A percentile compares a stretch with the other conserved stretches of the same genome.
Evolutionary conservation across 1,139 yeast genomes (phyloP).

Genomic region (Insectozyma bohioensis): DNA sequence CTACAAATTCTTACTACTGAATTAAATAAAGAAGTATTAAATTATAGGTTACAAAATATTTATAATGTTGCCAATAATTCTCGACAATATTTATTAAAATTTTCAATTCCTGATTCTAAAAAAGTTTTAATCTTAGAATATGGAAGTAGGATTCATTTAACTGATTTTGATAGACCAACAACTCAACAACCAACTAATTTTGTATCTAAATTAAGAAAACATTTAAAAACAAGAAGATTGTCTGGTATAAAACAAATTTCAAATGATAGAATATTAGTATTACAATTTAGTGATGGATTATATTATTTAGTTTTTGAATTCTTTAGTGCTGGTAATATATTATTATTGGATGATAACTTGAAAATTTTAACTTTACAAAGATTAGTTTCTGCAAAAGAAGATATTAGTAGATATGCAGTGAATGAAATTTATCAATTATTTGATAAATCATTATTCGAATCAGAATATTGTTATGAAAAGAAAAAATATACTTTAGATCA

Average conservation of each 20-base stretch:
- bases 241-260: constrained; percentile 72
- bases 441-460: constrained; percentile 30
- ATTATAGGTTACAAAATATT: constrained; percentile 78
- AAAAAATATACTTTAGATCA: constrained; percentile 28
- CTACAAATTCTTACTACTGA: constrained; percentile 71
- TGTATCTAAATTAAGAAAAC: constrained; percentile 83
- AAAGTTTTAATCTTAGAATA: constrained; percentile 76
- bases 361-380: constrained; percentile 76
- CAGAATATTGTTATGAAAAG: constrained; percentile 6
- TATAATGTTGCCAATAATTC: constrained; percentile 75
- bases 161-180: constrained; percentile 78
- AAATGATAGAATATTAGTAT: constrained; percentile 74
- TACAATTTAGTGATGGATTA: constrained; percentile 79
- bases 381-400: constrained; percentile 70
- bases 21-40: constrained; percentile 52
- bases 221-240: constrained; percentile 75
- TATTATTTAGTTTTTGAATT: constrained; percentile 83
- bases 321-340: constrained; percentile 91
- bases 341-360: constrained; percentile 67
- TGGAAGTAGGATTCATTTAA: constrained; percentile 78
- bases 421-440: constrained; percentile 69
- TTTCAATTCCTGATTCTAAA: constrained; percentile 82
- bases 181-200: constrained; percentile 83
- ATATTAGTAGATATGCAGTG: constrained; percentile 62
- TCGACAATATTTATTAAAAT: constrained; percentile 76